phyloP scores from a whole-genome alignment of 148 eudicot species.

The Heliosperma pusillum region DNA sequence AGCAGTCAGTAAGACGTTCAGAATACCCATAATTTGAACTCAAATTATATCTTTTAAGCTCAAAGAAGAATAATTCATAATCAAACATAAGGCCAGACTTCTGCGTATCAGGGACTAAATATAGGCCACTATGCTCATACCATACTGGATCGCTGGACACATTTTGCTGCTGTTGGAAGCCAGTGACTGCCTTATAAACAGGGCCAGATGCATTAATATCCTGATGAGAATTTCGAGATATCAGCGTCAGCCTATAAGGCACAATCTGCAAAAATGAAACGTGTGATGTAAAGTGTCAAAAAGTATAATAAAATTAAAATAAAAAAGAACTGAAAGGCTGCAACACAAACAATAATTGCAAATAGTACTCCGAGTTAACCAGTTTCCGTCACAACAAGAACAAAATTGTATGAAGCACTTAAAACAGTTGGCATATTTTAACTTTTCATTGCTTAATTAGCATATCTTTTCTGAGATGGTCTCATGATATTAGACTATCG shows the following conservation, averaged over 20 bases:
- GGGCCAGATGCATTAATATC: constrained; percentile 27
- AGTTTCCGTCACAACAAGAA: neutral
- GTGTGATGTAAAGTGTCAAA: neutral
- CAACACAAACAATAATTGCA: neutral
- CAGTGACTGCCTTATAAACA: constrained; percentile 28
- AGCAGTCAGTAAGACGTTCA: neutral
- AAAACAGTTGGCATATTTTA: neutral
- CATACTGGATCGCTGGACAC: constrained; percentile 49
- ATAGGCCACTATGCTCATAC: constrained; percentile 29
- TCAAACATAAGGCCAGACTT: neutral
- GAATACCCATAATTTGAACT: neutral
- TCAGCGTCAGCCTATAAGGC: constrained; percentile 63
- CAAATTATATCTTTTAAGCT: neutral
- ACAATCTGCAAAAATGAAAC: constrained; percentile 41
- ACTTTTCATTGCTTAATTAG: no score
- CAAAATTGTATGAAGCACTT: neutral
- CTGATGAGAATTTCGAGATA: constrained; percentile 38
- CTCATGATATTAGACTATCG: neutral
- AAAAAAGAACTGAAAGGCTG: neutral
- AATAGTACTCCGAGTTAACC: neutral
- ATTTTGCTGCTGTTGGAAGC: constrained; percentile 23
- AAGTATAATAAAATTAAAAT: neutral
- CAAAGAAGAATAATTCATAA: neutral
- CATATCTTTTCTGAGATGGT: neutral
- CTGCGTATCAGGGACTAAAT: neutral